These are phyloP conservation scores for Tetracentron sinense DNA, from an alignment of 164 flowering plant genomes.

Conservation along the genomic window DNA sequence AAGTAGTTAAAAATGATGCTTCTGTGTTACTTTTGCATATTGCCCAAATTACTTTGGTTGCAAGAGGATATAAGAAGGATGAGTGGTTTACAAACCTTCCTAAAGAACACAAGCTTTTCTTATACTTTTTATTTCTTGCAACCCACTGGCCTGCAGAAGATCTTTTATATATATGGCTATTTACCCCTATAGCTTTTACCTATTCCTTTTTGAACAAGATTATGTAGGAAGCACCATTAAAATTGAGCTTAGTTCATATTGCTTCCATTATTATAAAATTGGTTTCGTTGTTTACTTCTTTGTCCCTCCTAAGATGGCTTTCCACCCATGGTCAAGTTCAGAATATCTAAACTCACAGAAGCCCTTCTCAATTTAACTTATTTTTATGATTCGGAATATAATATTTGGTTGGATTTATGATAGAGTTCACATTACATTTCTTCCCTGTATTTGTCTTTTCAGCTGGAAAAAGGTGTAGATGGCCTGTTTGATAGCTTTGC, in stretches of 20 bases:
- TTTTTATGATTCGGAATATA: not conserved
- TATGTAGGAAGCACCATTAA: not conserved
- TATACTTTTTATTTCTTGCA: too few relatives aligned
- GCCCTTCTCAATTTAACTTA: not conserved
- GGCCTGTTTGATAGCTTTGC: slow-evolving; percentile 96
- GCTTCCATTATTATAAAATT: not conserved
- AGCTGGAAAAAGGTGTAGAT: slow-evolving; percentile 98
- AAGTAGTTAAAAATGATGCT: too few relatives aligned
- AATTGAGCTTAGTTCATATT: not conserved
- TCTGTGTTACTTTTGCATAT: too few relatives aligned
- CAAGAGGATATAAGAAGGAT: not conserved
- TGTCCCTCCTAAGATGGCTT: not conserved
- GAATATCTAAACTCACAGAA: too few relatives aligned
- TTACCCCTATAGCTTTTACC: not conserved
- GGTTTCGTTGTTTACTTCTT: not conserved
- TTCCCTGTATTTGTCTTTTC: slow-evolving; percentile 13
- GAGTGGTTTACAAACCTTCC: not conserved
- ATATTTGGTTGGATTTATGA: not conserved
- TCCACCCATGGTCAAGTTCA: not conserved
- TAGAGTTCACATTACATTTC: not conserved
- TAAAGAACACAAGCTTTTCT: not conserved
- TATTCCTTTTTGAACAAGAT: not conserved
- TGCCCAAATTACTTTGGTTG: too few relatives aligned
- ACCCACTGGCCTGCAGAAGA: not conserved
- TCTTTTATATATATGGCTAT: too few relatives aligned